These are phyloP conservation scores for Striga hermonthica DNA, from an alignment of 305 asterid species.

Conservation along the genomic window DNA sequence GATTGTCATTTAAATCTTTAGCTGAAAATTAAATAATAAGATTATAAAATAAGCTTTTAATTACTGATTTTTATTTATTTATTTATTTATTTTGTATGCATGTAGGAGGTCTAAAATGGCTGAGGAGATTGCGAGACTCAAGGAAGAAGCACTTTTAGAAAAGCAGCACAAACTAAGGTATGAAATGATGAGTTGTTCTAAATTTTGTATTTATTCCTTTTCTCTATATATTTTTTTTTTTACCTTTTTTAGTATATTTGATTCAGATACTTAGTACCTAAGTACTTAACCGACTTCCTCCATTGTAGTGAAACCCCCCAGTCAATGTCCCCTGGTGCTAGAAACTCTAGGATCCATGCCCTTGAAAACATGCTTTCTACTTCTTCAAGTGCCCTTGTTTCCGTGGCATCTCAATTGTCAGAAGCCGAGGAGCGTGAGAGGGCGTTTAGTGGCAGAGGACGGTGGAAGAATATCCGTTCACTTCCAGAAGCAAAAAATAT, in stretches of 20 bases:
- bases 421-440: slow-evolving; percentile 98
- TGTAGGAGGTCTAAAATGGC: slow-evolving; percentile 90
- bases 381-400: slow-evolving; percentile 84
- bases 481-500: slow-evolving; percentile 83
- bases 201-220: slow-evolving; percentile 8
- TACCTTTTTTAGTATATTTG: no score
- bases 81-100: not conserved
- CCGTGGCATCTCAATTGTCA: slow-evolving; percentile 95
- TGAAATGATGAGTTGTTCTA: slow-evolving; percentile 29
- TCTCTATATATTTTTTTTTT: not conserved
- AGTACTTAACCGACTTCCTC: slow-evolving; percentile 8
- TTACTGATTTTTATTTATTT: not conserved
- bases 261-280: slow-evolving; percentile 8
- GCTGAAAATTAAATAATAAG: not conserved
- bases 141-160: slow-evolving; percentile 63
- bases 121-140: slow-evolving; percentile 74
- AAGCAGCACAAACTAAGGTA: slow-evolving; percentile 69
- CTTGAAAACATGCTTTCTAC: slow-evolving; percentile 97
- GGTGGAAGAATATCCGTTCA: slow-evolving; percentile 94
- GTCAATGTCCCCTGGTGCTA: slow-evolving; percentile 93
- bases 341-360: slow-evolving; percentile 81
- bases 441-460: slow-evolving; percentile 86
- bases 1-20: not conserved
- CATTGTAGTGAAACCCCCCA: slow-evolving; percentile 55
- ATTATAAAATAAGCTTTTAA: slow-evolving; percentile 8